These are phyloP conservation scores for Coix lacrymajobi DNA, from an alignment of 176 grass and related monocot genomes.

Conservation along the genomic window DNA sequence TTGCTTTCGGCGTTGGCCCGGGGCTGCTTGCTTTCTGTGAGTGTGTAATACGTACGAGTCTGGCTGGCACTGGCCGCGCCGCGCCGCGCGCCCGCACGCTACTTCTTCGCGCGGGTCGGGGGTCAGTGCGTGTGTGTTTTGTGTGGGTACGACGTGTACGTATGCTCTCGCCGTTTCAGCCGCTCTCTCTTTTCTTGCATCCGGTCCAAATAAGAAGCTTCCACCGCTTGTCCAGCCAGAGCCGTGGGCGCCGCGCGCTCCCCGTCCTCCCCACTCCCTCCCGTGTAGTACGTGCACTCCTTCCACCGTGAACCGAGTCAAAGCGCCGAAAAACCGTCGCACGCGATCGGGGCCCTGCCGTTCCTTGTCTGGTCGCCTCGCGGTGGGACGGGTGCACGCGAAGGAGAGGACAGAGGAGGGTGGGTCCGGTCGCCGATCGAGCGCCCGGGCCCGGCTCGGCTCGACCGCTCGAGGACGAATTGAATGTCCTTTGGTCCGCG, in stretches of 20 bases:
- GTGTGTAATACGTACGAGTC: too few relatives aligned
- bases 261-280: too few relatives aligned
- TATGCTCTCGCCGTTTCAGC: neutral
- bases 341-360: neutral
- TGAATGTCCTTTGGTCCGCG: slow-evolving; percentile 8
- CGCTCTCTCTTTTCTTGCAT: neutral
- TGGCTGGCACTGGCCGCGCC: neutral
- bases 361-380: too few relatives aligned
- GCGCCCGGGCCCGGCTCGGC: too few relatives aligned
- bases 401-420: neutral
- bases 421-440: too few relatives aligned
- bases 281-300: neutral
- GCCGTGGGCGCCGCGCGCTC: neutral
- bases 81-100: too few relatives aligned
- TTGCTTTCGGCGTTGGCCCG: slow-evolving; percentile 16
- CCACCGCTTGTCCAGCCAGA: neutral
- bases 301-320: slow-evolving; percentile 10
- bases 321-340: too few relatives aligned
- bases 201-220: slow-evolving; percentile 54
- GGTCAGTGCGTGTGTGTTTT: neutral
- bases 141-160: neutral
- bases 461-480: neutral
- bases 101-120: too few relatives aligned
- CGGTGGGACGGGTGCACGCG: slow-evolving; percentile 3
- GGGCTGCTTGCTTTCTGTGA: neutral